Conservation (phyloP, 2,329 filamentous ascomycete species). For the Xylaria sp. region DNA sequence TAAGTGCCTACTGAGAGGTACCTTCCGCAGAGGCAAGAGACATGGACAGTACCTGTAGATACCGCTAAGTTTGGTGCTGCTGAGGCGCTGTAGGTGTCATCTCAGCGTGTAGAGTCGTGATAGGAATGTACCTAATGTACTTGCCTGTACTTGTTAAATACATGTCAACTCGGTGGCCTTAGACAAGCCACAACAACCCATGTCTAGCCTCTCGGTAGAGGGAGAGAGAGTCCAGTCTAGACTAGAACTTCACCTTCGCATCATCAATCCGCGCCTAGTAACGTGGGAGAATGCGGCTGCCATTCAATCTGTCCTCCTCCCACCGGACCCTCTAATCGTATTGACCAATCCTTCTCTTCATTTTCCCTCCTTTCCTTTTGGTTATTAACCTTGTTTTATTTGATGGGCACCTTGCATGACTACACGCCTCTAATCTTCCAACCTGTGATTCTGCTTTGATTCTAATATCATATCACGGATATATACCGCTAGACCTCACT, state of each 20-base stretch:
- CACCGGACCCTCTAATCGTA: neutral
- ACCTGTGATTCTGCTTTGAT: neutral
- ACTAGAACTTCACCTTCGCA: conserved; percentile 1
- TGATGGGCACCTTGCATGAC: neutral
- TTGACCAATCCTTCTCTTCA: neutral
- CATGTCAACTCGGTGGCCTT: conserved; percentile 21
- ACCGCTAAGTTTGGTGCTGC: too few species aligned
- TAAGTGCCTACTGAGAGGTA: too few species aligned
- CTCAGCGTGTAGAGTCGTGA: too few species aligned
- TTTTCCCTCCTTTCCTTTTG: neutral
- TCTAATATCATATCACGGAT: neutral
- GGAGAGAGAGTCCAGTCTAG: neutral
- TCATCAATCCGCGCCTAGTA: neutral
- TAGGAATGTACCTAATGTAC: too few species aligned
- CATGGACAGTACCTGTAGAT: too few species aligned
- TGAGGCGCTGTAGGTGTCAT: too few species aligned
- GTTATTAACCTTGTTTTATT: neutral
- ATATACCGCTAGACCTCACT: neutral
- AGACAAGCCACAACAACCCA: conserved; percentile 2
- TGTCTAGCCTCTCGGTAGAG: too few species aligned
- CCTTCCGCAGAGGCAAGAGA: neutral
- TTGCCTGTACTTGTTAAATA: too few species aligned
- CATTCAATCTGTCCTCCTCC: neutral
- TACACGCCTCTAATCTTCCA: neutral
- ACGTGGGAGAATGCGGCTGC: conserved; percentile 7